Evolutionary conservation across 495 filamentous ascomycete species (phyloP).

Genomic region (Eremomyces bilateralis): DNA sequence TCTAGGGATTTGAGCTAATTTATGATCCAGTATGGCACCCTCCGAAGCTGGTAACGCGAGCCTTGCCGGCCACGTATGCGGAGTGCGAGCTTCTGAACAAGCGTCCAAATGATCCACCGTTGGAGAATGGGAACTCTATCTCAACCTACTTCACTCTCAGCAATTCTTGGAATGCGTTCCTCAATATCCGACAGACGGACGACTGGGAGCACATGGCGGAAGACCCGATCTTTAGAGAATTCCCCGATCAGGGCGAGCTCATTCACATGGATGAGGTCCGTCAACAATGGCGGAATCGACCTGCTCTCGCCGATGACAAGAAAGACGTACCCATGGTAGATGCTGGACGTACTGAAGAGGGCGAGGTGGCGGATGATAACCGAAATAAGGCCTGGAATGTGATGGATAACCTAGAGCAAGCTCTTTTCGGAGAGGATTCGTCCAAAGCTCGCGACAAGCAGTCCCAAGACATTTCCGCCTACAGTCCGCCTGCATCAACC

Average conservation of each 20-base stretch:
- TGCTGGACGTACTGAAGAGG: constrained; percentile 6
- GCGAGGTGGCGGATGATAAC: constrained; percentile 3
- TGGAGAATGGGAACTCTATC: constrained; percentile 15
- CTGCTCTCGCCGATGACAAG: constrained; percentile 4
- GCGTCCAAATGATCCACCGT: constrained; percentile 5
- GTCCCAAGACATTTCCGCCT: constrained; percentile 1
- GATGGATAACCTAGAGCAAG: constrained; percentile 17
- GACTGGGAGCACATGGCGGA: constrained; percentile 15
- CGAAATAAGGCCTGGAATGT: constrained; percentile 11
- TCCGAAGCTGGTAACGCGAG: constrained; percentile 14
- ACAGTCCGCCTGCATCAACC: constrained; percentile 1
- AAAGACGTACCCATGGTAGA: constrained; percentile 1
- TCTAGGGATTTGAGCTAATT: background rate
- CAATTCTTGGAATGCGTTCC: constrained; percentile 13
- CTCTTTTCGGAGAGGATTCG: constrained; percentile 5
- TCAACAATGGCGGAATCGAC: constrained; percentile 12
- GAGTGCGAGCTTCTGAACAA: constrained; percentile 15
- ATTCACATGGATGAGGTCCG: constrained; percentile 12
- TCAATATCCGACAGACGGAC: constrained; percentile 17
- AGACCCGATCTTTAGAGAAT: constrained; percentile 17
- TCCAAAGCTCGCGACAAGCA: background rate
- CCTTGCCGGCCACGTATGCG: constrained; percentile 16
- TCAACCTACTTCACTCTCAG: constrained; percentile 18
- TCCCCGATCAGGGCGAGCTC: constrained; percentile 7
- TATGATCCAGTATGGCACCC: constrained; percentile 13